Evolutionary conservation across 139 green algal species (phyloP), one percentile per base, ranked within the genome.

Genomic region (Tetradesmus obliquus): DNA sequence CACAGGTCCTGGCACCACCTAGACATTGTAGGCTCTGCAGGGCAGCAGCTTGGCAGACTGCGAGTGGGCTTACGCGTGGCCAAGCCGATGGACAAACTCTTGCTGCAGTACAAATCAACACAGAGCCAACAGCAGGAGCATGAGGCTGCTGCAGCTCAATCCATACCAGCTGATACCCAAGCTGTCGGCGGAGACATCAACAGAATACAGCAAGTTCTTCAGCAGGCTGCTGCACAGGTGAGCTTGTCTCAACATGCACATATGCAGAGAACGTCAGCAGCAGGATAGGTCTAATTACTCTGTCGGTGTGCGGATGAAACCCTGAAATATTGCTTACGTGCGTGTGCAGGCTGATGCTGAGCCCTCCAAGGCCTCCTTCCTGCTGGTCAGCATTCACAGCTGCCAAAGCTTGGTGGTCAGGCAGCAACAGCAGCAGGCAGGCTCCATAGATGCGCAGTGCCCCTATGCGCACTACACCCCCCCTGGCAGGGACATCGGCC

Each of bases 1-100:
- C 94, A 95, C 88, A 83, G 89, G 57, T 90, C 93, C 0, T 95
- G 92, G 81, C 94, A 96, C 84, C 91, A 95, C 90, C 84, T 86
- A 0, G 94, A 95, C 87, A 91, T 95, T 62, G 69, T 91, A 7
- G 94, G 94, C 60, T 91, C 86, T 3, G 92, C 88, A 24, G 92
- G 92, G 55, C 86, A 90, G 76, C 90, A 91, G n/a, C 71, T 96
- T 45, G 94, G 93, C 55, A 87, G 92, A 6, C 87, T 96, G 92
- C 92, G 94, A 45, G 93, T 94, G 79, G 93, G 93, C 80, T 94
- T 94, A 60, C 79, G 92, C 53, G 95, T 95, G 89, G 84, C 89
- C 3, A 89, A 86, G 15, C 92, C 94, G 3, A 86, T 96, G 62
- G 91, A 95, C 89, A 87, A 60, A 0, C 69, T 94, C 57, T 72